A percentile compares a stretch with the other conserved stretches of the same genome.
phyloP scores from a whole-genome alignment of 176 grass and related monocot species.

The Thalia dealbata region DNA sequence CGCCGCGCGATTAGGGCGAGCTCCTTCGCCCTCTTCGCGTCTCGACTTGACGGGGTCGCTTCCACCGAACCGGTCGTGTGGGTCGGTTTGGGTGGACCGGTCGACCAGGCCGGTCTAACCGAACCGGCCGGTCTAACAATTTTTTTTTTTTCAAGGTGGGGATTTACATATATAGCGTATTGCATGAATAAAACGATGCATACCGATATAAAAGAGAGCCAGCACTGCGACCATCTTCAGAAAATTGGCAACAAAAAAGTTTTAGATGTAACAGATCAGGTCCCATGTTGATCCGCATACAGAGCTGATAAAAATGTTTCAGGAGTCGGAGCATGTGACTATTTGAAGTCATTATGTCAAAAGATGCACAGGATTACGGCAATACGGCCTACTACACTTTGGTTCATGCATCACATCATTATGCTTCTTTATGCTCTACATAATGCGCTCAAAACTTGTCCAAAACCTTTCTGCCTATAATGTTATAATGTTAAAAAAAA shows the following conservation, averaged over 20 bases:
- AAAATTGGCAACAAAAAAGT: constrained; percentile 46
- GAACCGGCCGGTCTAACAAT: too few relatives aligned
- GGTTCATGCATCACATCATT: too few relatives aligned
- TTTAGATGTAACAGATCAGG: constrained; percentile 53
- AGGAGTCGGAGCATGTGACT: neutral
- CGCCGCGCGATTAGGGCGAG: too few relatives aligned
- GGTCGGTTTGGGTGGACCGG: too few relatives aligned
- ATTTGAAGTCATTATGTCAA: neutral
- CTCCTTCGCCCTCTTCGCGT: too few relatives aligned
- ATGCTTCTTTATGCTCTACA: too few relatives aligned
- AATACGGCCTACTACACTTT: too few relatives aligned
- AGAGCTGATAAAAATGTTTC: constrained; percentile 25
- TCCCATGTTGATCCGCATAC: constrained; percentile 44
- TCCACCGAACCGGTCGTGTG: too few relatives aligned
- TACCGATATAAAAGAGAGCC: constrained; percentile 44
- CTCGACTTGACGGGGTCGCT: too few relatives aligned
- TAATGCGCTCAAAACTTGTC: neutral
- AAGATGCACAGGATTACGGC: neutral
- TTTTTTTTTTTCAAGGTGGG: too few relatives aligned
- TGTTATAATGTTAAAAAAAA: too few relatives aligned
- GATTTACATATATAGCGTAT: neutral
- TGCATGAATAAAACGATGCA: neutral
- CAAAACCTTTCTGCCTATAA: neutral
- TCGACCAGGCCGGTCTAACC: too few relatives aligned
- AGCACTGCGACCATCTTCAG: constrained; percentile 32